Base-by-base conservation (phyloP, 495 filamentous ascomycete genomes). In the Platismatia glauca region DNA sequence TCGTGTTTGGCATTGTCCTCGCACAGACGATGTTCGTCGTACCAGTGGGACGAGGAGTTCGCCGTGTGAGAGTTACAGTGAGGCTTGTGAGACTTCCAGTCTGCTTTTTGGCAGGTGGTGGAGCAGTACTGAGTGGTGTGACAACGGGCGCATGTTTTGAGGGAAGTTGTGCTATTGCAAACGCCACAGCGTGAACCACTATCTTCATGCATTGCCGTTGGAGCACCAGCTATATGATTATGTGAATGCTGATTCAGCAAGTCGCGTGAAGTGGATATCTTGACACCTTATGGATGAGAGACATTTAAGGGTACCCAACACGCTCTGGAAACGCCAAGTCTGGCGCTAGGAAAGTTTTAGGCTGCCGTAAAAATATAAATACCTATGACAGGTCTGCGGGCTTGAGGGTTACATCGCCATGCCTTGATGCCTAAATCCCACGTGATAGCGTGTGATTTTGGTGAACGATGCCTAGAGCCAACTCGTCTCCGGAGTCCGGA, bases 401-500 rank as follows among this genome's bases (percentile, higher is more conserved):
- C 24, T 27, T 52, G 48, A 52, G 24, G 22, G 12, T 4, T 29
- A 50, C 13, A 50, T 50, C 46, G 16, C 29, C 0, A 29, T 50
- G 24, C 34, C n/a, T 37, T 41, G 46, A 41, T 61, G 48, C 59
- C 48, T 61, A 0, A 1, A 43, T 31, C 12, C 16, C 52, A 62
- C 39, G 60, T 62, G 53, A 46, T 39, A 58, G 38, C 53, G 38
- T 38, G 60, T 7, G 5, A 57, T 4, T 48, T 35, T 62, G 35
- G 60, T 46, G 60, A 20, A 24, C 11, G 29, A 35, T 62, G 60
- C 60, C 60, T 62, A 12, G 31, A 20, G 16, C 7, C 53, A 44
- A 24, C 34, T n/a, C 0, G 33, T 22, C 20, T 27, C 8, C 18
- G 35, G 34, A 16, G 12, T 27, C 8, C 18, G 35, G 34, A 16